These are phyloP conservation scores for Geranium brycei DNA, from an alignment of 345 rosid genomes.

Conservation along the genomic window DNA sequence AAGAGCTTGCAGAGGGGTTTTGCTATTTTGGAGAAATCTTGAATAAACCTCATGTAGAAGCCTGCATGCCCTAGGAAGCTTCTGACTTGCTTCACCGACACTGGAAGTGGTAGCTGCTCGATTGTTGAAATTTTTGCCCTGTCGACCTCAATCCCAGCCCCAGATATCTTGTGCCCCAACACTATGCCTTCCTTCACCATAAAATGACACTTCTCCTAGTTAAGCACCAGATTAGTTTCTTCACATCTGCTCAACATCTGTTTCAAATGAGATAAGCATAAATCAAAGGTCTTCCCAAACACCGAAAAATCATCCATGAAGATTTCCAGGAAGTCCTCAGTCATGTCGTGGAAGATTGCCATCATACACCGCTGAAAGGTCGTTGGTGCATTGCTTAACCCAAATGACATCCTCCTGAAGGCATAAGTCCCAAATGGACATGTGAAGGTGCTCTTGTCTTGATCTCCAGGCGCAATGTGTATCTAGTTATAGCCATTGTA, in stretches of 20 bases:
- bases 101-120: neutral
- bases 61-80: neutral
- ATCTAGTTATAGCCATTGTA: neutral
- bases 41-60: neutral
- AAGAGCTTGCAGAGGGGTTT: neutral
- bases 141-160: too few species aligned
- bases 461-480: too few species aligned
- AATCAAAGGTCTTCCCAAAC: neutral
- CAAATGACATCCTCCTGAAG: neutral
- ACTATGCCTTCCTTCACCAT: neutral
- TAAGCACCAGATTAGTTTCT: neutral
- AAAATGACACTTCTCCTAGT: neutral
- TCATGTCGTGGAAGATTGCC: neutral
- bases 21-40: neutral
- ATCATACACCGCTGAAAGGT: neutral
- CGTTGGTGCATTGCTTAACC: neutral
- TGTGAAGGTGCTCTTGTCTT: neutral
- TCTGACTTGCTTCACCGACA: neutral
- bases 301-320: neutral
- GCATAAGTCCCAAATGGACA: neutral
- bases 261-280: too few species aligned
- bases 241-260: neutral
- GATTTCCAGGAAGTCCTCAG: neutral
- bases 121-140: too few species aligned
- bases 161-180: too few species aligned